Percentiles rank a stretch among this genome's conserved stretches.
phyloP scores from a whole-genome alignment of 1,139 yeast species.

The Hansenula sp. region DNA sequence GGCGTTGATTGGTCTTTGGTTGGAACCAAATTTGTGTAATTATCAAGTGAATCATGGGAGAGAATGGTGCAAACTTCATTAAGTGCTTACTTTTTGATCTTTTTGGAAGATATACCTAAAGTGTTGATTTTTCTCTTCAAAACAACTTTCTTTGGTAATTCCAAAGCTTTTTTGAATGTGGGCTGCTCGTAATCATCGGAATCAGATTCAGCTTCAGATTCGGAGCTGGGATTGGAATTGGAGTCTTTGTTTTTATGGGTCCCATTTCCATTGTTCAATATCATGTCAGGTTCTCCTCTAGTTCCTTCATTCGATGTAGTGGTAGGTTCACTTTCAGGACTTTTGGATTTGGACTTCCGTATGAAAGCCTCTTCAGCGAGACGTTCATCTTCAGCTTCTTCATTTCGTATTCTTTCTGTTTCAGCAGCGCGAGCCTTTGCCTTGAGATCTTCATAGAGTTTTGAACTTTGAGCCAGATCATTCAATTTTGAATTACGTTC shows the following conservation, averaged over 20 bases:
- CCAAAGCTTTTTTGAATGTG: background rate
- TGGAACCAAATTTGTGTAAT: constrained; percentile 71
- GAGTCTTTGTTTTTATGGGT: background rate
- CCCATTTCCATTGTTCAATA: background rate
- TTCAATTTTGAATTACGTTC: constrained; percentile 12
- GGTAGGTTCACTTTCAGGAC: too few relatives aligned
- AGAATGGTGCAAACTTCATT: constrained; percentile 49
- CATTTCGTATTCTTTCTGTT: constrained; percentile 4
- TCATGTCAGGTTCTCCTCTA: background rate
- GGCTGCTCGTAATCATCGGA: constrained; percentile 11
- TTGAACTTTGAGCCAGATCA: constrained; percentile 1
- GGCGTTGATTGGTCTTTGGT: constrained; percentile 67
- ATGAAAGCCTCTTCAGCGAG: constrained; percentile 15
- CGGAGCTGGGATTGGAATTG: background rate
- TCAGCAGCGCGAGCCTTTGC: constrained; percentile 1
- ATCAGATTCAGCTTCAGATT: constrained; percentile 1
- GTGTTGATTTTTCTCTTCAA: constrained; percentile 13
- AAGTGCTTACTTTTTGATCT: constrained; percentile 2
- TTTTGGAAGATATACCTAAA: constrained; percentile 14
- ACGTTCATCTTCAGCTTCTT: constrained; percentile 18
- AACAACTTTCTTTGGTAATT: constrained; percentile 5
- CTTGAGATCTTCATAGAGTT: constrained; percentile 3
- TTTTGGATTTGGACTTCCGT: background rate
- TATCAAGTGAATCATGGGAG: constrained; percentile 63
- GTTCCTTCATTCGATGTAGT: background rate